These are phyloP conservation scores for Candida tallmaniae DNA, from an alignment of 805 yeast species.

Conservation along the genomic window DNA sequence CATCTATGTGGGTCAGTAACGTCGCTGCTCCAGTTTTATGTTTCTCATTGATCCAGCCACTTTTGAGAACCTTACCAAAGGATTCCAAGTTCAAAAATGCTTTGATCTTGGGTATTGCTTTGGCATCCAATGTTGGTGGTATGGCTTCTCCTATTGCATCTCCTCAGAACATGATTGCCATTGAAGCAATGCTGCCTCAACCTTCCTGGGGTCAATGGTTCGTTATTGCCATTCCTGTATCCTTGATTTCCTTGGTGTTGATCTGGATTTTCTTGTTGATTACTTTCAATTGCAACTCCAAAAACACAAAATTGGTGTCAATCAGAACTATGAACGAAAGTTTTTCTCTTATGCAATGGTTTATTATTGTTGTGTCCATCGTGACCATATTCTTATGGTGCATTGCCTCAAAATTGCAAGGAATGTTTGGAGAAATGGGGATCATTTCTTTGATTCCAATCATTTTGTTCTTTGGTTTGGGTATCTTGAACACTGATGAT, in stretches of 20 bases:
- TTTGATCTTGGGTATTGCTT: constrained; percentile 43
- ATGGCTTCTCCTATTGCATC: constrained; percentile 54
- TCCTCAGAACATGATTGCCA: constrained; percentile 53
- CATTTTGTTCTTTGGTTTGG: constrained; percentile 89
- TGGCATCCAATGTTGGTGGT: constrained; percentile 51
- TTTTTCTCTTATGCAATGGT: constrained; percentile 71
- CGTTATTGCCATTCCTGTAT: constrained; percentile 46
- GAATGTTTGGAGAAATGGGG: constrained; percentile 93
- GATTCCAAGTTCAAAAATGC: constrained; percentile 39
- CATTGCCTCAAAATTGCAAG: constrained; percentile 68
- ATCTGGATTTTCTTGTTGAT: constrained; percentile 50
- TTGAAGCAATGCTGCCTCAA: constrained; percentile 47
- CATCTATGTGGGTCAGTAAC: constrained; percentile 56
- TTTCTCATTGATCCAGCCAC: constrained; percentile 47
- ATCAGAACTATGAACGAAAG: constrained; percentile 57
- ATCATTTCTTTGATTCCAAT: constrained; percentile 87
- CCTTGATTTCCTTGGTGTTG: constrained; percentile 35
- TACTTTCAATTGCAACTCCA: constrained; percentile 47
- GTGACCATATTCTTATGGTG: constrained; percentile 87
- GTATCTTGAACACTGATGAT: constrained; percentile 81
- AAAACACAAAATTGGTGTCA: constrained; percentile 50
- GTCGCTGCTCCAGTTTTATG: constrained; percentile 55
- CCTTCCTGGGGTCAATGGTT: constrained; percentile 59
- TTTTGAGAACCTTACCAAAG: constrained; percentile 41
- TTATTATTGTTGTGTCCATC: constrained; percentile 61